Percentiles rank a stretch among this genome's conserved stretches.
Evolutionary conservation across 257 asterid species (phyloP).

Genomic region (Solanum pennellii): DNA sequence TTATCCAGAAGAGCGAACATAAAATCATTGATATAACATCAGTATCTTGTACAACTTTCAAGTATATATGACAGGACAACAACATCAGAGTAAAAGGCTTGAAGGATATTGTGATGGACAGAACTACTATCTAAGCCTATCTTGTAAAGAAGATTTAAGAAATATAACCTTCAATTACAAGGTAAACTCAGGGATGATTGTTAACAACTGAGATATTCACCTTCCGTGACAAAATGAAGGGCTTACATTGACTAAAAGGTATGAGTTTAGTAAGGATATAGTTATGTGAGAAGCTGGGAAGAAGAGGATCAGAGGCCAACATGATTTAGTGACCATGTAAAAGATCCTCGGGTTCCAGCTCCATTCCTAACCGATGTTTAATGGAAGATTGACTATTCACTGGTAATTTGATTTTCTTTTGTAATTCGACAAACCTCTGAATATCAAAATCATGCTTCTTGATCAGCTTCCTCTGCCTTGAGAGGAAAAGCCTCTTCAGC

Average conservation of each 20-base stretch:
- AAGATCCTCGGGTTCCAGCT: conserved; percentile 47
- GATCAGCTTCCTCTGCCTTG: conserved; percentile 81
- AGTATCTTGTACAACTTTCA: neutral
- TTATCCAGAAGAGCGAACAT: neutral
- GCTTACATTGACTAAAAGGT: neutral
- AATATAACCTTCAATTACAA: neutral
- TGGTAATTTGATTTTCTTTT: conserved; percentile 45
- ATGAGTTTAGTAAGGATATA: neutral
- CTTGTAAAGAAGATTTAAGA: neutral
- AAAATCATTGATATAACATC: neutral
- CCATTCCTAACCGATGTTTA: conserved; percentile 41
- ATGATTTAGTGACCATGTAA: conserved; percentile 14
- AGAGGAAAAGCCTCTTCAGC: conserved; percentile 71
- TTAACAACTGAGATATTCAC: neutral
- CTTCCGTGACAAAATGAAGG: neutral
- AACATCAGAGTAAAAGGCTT: neutral
- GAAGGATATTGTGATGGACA: neutral
- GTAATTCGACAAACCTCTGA: conserved; percentile 63
- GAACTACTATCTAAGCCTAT: neutral
- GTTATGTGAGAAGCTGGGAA: neutral
- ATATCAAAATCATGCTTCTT: conserved; percentile 53
- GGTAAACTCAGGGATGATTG: neutral
- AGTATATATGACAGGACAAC: neutral
- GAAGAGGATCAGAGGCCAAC: neutral
- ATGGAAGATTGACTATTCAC: conserved; percentile 29